A percentile compares a stretch with the other conserved stretches of the same genome.
Evolutionary conservation across 1,284 basidiomycete genomes (phyloP).

Genomic region (Afroboletus lepidellus): DNA sequence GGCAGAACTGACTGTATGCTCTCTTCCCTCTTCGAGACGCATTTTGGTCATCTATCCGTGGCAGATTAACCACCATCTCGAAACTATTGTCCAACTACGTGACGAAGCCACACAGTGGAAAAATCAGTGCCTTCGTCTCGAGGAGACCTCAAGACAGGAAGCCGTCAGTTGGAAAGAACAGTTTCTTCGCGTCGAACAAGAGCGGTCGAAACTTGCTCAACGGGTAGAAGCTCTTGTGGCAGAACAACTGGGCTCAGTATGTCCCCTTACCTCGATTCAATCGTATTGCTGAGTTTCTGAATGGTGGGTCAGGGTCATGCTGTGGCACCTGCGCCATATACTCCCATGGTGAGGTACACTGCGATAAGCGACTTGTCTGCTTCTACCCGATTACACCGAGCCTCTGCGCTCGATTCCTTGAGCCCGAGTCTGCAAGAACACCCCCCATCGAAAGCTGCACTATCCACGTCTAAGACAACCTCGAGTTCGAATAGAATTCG

Average conservation of each 20-base stretch:
- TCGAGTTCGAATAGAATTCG: conserved; percentile 12
- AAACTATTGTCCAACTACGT: conserved; percentile 58
- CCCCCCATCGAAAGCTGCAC: conserved; percentile 15
- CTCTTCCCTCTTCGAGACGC: neutral
- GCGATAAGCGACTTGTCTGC: conserved; percentile 12
- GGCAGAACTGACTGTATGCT: conserved; percentile 53
- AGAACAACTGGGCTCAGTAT: conserved; percentile 42
- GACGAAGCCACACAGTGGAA: conserved; percentile 67
- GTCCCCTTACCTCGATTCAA: conserved; percentile 23
- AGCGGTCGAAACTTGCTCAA: conserved; percentile 52
- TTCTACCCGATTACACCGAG: conserved; percentile 21
- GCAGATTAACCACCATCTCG: conserved; percentile 57
- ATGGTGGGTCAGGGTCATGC: conserved; percentile 26
- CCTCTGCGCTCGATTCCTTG: conserved; percentile 11
- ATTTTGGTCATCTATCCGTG: conserved; percentile 1
- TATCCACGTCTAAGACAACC: conserved; percentile 11
- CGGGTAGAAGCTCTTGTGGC: conserved; percentile 56
- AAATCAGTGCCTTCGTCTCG: conserved; percentile 56
- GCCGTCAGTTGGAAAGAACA: conserved; percentile 68
- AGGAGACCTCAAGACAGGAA: conserved; percentile 47
- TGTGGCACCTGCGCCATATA: conserved; percentile 19
- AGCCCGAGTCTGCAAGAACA: conserved; percentile 16
- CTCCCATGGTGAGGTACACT: conserved; percentile 25
- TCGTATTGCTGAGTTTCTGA: conserved; percentile 17
- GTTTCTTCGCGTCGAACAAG: conserved; percentile 63